Conservation (phyloP, 1,139 yeast species). For the Candida labiduridarum region DNA sequence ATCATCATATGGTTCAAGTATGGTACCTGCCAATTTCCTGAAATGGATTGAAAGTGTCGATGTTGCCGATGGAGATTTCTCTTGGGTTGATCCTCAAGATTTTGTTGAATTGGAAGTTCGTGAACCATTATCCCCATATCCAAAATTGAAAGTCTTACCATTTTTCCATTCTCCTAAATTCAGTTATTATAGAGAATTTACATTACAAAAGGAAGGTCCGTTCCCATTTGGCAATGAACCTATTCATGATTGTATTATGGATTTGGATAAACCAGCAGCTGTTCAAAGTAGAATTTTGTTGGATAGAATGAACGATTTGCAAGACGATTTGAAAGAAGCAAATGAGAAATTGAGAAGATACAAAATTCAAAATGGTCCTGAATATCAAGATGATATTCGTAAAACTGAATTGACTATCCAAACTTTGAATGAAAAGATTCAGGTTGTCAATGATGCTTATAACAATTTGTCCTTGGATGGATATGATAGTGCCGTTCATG, state of each 20-base stretch:
- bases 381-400: conserved; percentile 28
- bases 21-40: conserved; percentile 9
- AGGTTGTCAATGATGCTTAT: conserved; percentile 25
- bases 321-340: conserved; percentile 43
- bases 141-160: conserved; percentile 62
- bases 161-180: conserved; percentile 75
- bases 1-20: conserved; percentile 7
- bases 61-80: conserved; percentile 47
- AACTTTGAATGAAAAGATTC: conserved; percentile 32
- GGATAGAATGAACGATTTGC: conserved; percentile 44
- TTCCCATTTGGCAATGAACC: conserved; percentile 71
- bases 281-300: conserved; percentile 50
- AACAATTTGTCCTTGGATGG: conserved; percentile 20
- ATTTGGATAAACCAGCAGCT: conserved; percentile 54
- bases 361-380: conserved; percentile 11
- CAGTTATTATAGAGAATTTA: conserved; percentile 67
- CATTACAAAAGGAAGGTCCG: conserved; percentile 49
- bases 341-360: conserved; percentile 31
- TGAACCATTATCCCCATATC: conserved; percentile 50
- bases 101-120: conserved; percentile 70
- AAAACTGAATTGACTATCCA: conserved; percentile 22
- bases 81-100: conserved; percentile 85
- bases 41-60: conserved; percentile 33
- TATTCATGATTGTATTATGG: conserved; percentile 71
- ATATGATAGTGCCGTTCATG: conserved; percentile 1